Conservation (phyloP, 768 basidiomycete genomes). For the Vararia minispora region DNA sequence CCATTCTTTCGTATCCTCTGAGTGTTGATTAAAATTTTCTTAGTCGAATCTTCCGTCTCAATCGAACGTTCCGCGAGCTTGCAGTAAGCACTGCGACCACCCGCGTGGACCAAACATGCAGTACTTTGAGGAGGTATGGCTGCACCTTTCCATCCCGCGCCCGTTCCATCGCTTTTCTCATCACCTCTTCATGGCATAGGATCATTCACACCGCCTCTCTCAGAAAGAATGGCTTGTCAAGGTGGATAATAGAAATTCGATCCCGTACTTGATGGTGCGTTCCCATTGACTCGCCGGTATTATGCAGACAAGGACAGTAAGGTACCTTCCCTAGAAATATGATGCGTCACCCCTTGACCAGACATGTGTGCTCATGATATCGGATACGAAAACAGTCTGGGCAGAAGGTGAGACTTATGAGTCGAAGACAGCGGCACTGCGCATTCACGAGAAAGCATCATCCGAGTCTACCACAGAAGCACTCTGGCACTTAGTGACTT, state of each 20-base stretch:
- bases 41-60: too few species aligned
- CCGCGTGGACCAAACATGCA: too few species aligned
- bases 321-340: conserved; percentile 39
- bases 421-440: too few species aligned
- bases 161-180: neutral
- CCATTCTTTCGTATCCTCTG: too few species aligned
- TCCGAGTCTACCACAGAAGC: too few species aligned
- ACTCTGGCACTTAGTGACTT: too few species aligned
- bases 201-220: conserved; percentile 42
- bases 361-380: conserved; percentile 50
- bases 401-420: conserved; percentile 46
- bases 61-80: too few species aligned
- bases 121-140: conserved; percentile 34
- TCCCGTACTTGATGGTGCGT: conserved; percentile 66
- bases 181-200: conserved; percentile 24
- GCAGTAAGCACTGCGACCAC: too few species aligned
- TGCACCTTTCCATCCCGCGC: neutral
- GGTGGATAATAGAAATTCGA: conserved; percentile 44
- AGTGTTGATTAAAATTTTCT: too few species aligned
- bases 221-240: conserved; percentile 69
- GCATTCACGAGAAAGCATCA: too few species aligned
- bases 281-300: neutral
- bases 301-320: neutral
- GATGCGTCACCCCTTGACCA: conserved; percentile 41
- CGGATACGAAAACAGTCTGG: conserved; percentile 70